phyloP scores from a whole-genome alignment of 164 flowering plant species.

The Akebia trifoliata region DNA sequence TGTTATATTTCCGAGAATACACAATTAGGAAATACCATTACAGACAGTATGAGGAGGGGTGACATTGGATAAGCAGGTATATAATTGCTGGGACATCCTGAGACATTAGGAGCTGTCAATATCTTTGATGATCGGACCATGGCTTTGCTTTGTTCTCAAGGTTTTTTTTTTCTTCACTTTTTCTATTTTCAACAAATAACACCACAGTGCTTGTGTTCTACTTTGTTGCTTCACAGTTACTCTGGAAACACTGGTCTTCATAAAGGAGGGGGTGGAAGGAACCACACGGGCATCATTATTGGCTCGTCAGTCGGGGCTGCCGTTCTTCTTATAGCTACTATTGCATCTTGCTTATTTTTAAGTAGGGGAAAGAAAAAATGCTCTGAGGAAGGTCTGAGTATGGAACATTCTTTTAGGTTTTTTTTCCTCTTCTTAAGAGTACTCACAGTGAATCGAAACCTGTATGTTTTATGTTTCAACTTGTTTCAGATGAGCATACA shows the following conservation, averaged over 20 bases:
- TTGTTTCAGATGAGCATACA: slow-evolving; percentile 31
- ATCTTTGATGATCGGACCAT: too few species aligned
- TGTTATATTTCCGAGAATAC: too few species aligned
- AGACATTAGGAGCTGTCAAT: too few species aligned
- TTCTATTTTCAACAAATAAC: neutral
- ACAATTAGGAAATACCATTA: too few species aligned
- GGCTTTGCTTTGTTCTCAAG: too few species aligned
- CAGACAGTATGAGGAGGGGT: too few species aligned
- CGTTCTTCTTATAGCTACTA: slow-evolving; percentile 50
- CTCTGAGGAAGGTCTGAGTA: slow-evolving; percentile 39
- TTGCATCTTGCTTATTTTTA: slow-evolving; percentile 46
- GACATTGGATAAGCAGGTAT: too few species aligned
- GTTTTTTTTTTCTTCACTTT: neutral
- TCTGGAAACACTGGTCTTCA: slow-evolving; percentile 71
- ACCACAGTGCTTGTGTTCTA: neutral
- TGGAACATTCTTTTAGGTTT: neutral
- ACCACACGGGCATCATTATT: slow-evolving; percentile 38
- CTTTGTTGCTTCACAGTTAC: slow-evolving; percentile 41
- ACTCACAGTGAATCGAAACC: neutral
- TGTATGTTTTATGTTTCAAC: neutral
- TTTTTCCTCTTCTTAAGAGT: neutral
- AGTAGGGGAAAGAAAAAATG: slow-evolving; percentile 37
- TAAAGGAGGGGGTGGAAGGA: slow-evolving; percentile 29
- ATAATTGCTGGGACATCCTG: too few species aligned
- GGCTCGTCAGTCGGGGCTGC: slow-evolving; percentile 64